Percentiles rank a stretch among this genome's conserved stretches.
phyloP scores from a whole-genome alignment of 2,329 filamentous ascomycete genomes.

The Claviceps fusiformis region DNA sequence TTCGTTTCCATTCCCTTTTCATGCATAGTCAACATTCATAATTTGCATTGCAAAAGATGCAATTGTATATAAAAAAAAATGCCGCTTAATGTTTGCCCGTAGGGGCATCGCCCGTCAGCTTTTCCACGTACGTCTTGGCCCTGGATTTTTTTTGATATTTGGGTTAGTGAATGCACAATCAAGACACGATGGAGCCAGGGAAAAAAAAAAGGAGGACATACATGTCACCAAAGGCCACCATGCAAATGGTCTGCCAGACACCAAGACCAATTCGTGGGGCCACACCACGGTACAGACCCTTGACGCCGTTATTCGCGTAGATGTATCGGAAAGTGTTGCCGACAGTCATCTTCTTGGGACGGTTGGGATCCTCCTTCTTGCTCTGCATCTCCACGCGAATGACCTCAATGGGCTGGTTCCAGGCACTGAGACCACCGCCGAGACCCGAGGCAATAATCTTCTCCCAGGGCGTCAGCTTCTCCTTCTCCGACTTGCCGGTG shows the following conservation, averaged over 20 bases:
- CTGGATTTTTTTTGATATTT: constrained; percentile 19
- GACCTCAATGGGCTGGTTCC: constrained; percentile 99
- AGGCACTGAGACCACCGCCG: constrained; percentile 88
- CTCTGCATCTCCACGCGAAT: constrained; percentile 99
- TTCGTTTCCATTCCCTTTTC: too few species aligned
- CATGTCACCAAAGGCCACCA: constrained; percentile 98
- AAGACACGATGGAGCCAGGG: not conserved
- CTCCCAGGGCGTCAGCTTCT: constrained; percentile 68
- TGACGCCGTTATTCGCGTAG: constrained; percentile 75
- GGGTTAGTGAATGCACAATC: not conserved
- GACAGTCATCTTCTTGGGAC: constrained; percentile 98
- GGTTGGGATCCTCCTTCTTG: constrained; percentile 94
- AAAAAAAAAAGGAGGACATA: constrained; percentile 34
- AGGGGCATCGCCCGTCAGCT: constrained; percentile 48
- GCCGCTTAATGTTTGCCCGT: constrained; percentile 51
- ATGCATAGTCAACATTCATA: not conserved
- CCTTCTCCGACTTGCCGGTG: constrained; percentile 64
- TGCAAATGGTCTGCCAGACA: constrained; percentile 99
- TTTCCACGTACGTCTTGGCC: constrained; percentile 55
- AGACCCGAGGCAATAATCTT: constrained; percentile 79
- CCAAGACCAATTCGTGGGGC: constrained; percentile 86
- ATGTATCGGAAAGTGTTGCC: constrained; percentile 79
- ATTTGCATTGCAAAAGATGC: not conserved
- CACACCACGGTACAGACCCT: constrained; percentile 91
- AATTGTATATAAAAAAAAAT: not conserved